phyloP scores from a whole-genome alignment of 768 basidiomycete genomes.

The Calocybe gangraenosa region DNA sequence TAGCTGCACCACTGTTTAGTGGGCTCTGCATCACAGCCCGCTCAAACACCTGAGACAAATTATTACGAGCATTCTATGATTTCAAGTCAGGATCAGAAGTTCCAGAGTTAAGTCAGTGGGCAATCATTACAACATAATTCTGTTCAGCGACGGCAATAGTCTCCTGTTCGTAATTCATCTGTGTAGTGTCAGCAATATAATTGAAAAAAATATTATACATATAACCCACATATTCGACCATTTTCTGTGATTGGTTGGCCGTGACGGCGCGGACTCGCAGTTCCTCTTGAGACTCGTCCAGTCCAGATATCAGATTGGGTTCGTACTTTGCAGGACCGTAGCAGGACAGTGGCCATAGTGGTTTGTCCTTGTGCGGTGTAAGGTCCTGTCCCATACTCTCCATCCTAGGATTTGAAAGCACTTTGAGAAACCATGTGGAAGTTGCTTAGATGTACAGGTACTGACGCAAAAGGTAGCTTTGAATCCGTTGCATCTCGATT shows the following conservation, averaged over 20 bases:
- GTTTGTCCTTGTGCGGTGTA: slow-evolving; percentile 56
- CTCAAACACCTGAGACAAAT: slow-evolving; percentile 46
- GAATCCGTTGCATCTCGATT: slow-evolving; percentile 16
- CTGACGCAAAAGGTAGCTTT: slow-evolving; percentile 27
- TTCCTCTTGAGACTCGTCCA: slow-evolving; percentile 80
- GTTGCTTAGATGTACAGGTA: not conserved
- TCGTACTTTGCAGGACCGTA: slow-evolving; percentile 79
- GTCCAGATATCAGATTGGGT: slow-evolving; percentile 54
- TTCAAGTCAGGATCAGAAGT: not conserved
- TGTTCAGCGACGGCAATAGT: slow-evolving; percentile 52
- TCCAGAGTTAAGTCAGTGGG: not conserved
- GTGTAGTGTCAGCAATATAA: not conserved
- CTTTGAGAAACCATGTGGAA: not conserved
- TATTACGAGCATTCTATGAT: slow-evolving; percentile 42
- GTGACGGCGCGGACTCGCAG: slow-evolving; percentile 60
- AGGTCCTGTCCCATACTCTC: slow-evolving; percentile 67
- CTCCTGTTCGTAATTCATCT: slow-evolving; percentile 57
- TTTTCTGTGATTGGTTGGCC: slow-evolving; percentile 50
- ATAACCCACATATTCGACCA: slow-evolving; percentile 62
- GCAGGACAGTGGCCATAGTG: slow-evolving; percentile 73
- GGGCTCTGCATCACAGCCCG: slow-evolving; percentile 45
- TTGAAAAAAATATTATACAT: slow-evolving; percentile 5
- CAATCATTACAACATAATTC: slow-evolving; percentile 28
- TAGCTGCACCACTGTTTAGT: slow-evolving; percentile 16
- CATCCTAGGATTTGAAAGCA: slow-evolving; percentile 32